These are phyloP conservation scores for Trichophyton simii DNA, from an alignment of 2,329 filamentous ascomycete genomes.

Conservation along the genomic window DNA sequence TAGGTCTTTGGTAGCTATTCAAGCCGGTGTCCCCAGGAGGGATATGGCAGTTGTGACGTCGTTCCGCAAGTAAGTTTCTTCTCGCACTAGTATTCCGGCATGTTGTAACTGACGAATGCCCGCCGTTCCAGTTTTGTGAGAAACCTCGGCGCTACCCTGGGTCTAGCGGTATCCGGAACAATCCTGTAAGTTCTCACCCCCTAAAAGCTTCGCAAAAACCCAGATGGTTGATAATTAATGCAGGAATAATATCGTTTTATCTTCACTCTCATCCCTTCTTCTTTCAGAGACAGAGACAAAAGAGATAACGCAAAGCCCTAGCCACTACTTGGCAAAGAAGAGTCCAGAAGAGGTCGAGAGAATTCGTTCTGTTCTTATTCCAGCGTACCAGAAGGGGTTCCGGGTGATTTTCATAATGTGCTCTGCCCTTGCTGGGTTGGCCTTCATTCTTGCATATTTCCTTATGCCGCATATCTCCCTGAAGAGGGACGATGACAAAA, in stretches of 20 bases:
- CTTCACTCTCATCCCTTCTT: conserved; percentile 18
- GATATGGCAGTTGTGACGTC: conserved; percentile 33
- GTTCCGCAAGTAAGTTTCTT: conserved; percentile 22
- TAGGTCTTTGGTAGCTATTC: conserved; percentile 25
- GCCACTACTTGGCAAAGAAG: conserved; percentile 20
- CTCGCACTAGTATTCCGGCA: neutral
- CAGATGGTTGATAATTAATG: neutral
- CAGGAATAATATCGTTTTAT: conserved; percentile 20
- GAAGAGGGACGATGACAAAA: conserved; percentile 9
- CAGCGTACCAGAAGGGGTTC: conserved; percentile 30
- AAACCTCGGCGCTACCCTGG: conserved; percentile 31
- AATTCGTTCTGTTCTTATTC: conserved; percentile 21
- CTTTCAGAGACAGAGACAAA: conserved; percentile 16
- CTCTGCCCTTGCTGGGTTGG: conserved; percentile 25
- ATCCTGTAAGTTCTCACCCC: conserved; percentile 23
- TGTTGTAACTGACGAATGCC: neutral
- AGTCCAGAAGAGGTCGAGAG: conserved; percentile 13
- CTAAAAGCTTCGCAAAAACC: neutral
- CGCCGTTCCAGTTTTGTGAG: conserved; percentile 26
- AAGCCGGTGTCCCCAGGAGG: conserved; percentile 28
- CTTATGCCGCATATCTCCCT: conserved; percentile 29
- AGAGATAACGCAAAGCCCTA: conserved; percentile 22
- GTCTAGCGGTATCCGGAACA: conserved; percentile 29
- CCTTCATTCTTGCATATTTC: conserved; percentile 22
- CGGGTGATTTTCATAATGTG: conserved; percentile 30